Percentiles rank a stretch among this genome's conserved stretches.
These are phyloP conservation scores for Penicillium malachiteum DNA, from an alignment of 495 filamentous ascomycete species.

Conservation along the genomic window DNA sequence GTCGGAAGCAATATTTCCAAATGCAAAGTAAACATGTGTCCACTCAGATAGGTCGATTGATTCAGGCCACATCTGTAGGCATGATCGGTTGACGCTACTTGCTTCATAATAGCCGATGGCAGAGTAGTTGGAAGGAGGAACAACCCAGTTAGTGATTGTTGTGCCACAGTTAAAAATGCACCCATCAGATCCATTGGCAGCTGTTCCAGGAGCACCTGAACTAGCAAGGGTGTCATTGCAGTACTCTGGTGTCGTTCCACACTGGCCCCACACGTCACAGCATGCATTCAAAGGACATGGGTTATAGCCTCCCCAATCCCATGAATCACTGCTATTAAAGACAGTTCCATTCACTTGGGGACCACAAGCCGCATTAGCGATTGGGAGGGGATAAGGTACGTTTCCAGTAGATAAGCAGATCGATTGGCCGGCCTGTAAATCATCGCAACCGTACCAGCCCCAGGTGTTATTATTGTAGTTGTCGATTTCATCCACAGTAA, in stretches of 20 bases:
- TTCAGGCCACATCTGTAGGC: conserved; percentile 8
- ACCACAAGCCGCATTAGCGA: background rate
- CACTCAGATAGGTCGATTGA: conserved; percentile 17
- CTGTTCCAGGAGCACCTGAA: conserved; percentile 34
- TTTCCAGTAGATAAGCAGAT: conserved; percentile 8
- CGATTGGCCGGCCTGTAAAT: background rate
- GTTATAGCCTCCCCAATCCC: background rate
- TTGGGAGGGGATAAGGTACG: background rate
- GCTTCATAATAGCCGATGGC: conserved; percentile 20
- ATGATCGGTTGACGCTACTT: conserved; percentile 10
- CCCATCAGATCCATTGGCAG: conserved; percentile 28
- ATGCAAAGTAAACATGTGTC: conserved; percentile 17
- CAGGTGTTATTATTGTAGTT: background rate
- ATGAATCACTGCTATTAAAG: background rate
- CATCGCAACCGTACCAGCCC: background rate
- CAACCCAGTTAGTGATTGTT: conserved; percentile 24
- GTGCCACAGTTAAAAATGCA: conserved; percentile 49
- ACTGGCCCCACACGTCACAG: conserved; percentile 27
- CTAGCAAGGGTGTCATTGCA: conserved; percentile 20
- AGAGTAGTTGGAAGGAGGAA: background rate
- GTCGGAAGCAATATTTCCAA: conserved; percentile 4
- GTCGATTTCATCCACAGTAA: background rate
- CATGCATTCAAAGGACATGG: conserved; percentile 31
- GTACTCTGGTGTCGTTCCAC: conserved; percentile 11
- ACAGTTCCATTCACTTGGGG: background rate